Base-by-base conservation (phyloP, 106 monocot species). In the Dendrobium huoshanense region DNA sequence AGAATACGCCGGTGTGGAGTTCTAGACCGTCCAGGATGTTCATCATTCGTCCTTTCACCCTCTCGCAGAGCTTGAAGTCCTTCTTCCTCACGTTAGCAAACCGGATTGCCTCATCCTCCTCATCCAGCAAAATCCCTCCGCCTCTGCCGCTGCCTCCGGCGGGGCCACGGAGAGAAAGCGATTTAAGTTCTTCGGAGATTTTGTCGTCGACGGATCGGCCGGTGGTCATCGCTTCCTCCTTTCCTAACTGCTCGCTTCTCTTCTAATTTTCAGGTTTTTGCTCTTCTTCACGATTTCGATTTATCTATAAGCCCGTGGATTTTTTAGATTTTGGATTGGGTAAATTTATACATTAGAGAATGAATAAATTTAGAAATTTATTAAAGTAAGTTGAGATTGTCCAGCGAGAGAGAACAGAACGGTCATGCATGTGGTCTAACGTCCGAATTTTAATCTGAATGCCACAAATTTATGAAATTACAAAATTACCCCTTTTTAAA, bases 1-100 rank as follows among this genome's bases (percentile, higher is more conserved):
- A 72, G 76, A 93, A 93, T 19, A 93, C 87, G 0, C 86, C 80
- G 16, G 86, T 79, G 45, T 93, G 90, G 49, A 93, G 86, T 70
- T 94, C 91, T 0, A 94, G 82, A 11, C 87, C 91, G 33, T 91
- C 78, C 20, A 91, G 77, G 1, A 94, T 83, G 41, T 94, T 93
- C 18, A 87, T 41, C 67, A 59, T 37, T 56, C 76, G 85, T 43
- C 87, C 86, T 0, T 68, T 51, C 1, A 94, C 86, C 74, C 42
- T 87, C 55, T 94, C 91, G 82, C 84, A 80, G 19, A 56, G 58
- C 80, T 78, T 80, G 33, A 89, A 91, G 1, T 84, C 85, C 77
- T 90, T 90, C 87, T 89, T 93, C 67, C 87, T 85, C 81, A 15
- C 47, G 33, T 82, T 13, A 13, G 83, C 56, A 29, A 80, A 75